Evolutionary conservation across 176 grass and related monocot genomes (phyloP).

Genomic region (Eleusine coracana): DNA sequence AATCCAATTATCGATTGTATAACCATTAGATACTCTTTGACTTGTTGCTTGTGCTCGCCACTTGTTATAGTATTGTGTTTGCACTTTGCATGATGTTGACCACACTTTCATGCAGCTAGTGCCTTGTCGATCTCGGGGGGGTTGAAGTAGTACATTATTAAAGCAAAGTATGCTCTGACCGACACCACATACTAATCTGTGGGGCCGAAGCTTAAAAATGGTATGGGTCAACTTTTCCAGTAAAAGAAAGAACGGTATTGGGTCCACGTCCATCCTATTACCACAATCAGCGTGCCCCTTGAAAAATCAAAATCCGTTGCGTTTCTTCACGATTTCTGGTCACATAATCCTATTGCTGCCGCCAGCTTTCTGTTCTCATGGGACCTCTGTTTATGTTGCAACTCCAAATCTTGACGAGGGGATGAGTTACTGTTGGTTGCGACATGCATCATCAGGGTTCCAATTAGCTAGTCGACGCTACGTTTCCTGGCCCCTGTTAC

Average conservation of each 20-base stretch:
- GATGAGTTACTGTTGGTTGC: no score
- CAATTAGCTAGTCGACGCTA: no score
- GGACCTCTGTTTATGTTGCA: no score
- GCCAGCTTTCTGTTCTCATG: no score
- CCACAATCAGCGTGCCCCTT: no score
- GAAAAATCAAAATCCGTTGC: no score
- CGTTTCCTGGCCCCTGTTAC: neutral
- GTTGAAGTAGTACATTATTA: neutral
- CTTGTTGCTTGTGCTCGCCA: neutral
- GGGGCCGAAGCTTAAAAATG: neutral
- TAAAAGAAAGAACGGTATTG: neutral
- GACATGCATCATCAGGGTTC: no score
- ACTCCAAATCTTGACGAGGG: no score
- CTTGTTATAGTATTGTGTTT: neutral
- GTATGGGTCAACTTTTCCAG: neutral
- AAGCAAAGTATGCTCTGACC: neutral
- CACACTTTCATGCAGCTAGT: neutral
- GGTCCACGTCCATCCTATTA: no score
- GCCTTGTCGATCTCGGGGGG: neutral
- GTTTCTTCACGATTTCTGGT: no score
- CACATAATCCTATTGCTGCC: no score
- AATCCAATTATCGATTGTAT: neutral
- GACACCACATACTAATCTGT: neutral
- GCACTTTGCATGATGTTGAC: constrained; percentile 24
- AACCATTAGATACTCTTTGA: neutral